Evolutionary conservation across 306 rosid genomes (phyloP), one percentile per base, ranked within the genome.

Genomic region (Fragaria iinumae): DNA sequence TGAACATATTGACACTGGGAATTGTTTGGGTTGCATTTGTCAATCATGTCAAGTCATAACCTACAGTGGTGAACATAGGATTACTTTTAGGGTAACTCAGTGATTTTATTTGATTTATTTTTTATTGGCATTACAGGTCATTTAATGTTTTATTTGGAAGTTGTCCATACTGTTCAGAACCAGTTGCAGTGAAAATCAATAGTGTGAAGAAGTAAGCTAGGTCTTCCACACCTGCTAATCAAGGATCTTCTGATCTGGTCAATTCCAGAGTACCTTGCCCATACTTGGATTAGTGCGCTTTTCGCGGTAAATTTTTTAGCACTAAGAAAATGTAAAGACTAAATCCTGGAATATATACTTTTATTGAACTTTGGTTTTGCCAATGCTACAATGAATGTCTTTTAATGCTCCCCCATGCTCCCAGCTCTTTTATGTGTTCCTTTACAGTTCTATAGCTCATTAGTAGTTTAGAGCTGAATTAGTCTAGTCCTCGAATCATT

Each of bases 131-230:
- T 67, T 67, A 12, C 84, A 84, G 84, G 80, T 80, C 82, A 80
- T 84, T 80, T 66, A 62, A 84, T 63, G 80, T 84, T 47, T 59
- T 80, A 11, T 84, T 80, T 47, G 84, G 84, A 67, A 84, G 79
- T 48, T 84, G 87, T 55, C 78, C 84, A 29, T 84, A 80, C 59
- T 80, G 84, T 78, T 80, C 82, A 25, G 84, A 83, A 53, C 77
- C 87, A 52, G 68, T 83, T 50, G 84, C 82, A 2, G 87, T 83
- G 72, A 83, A 76, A 74, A 76, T 76, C 63, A 73, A 67, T 52
- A 73, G 52, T 62, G 39, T 69, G 13, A 72, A 76, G 75, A 71
- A 65, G 49, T 79, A 66, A 69, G 12, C 65, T 11, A 32, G 29
- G 8, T 18, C 55, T 13, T 63, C 39, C 6, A 11, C 8, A 34